Evolutionary conservation across 345 rosid genomes (phyloP), one percentile per base, ranked within the genome.

Genomic region (Syzygium oleosum): DNA sequence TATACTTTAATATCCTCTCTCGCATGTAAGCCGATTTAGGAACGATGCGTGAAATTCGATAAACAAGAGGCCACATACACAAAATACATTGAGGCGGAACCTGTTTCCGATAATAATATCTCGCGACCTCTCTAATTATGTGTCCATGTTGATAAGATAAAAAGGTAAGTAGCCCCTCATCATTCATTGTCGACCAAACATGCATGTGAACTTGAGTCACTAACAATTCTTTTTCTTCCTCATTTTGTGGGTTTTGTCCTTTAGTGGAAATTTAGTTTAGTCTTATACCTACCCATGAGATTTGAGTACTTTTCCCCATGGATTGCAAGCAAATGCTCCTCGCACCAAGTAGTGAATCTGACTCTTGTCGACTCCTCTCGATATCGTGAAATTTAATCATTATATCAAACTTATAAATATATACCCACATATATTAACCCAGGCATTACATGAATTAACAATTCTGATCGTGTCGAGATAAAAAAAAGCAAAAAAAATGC

Each of bases 121-220:
- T 73, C 21, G 19, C 5, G 49, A 9, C 25, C 27, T 5, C 49
- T 73, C 49, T 38, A 73, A 73, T 73, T 19, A 73, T 19, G 80
- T 38, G 80, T 38, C 49, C 49, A 73, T 73, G 80, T 73, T 19
- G 25, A 38, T 38, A 1, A 73, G 27, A 73, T 38, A 73, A 73
- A 55, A 73, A 34, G 80, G 49, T 38, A 2, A 73, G 51, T 54
- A 10, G 77, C 41, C 86, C 46, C 46, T 87, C 91, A 85, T 88
- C 80, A 80, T 90, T 85, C 83, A 54, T 85, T 87, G 89, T 80
- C 88, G 77, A 85, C 89, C 85, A 34, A 85, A 38, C 88, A 38
- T 73, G 80, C 80, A 19, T 34, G 78, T 80, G 77, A 55, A 83
- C 89, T 78, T 21, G 84, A 73, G 11, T 61, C 52, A 25, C 86